phyloP scores from a whole-genome alignment of 129 eudicot genomes.

The Glebionis coronaria region DNA sequence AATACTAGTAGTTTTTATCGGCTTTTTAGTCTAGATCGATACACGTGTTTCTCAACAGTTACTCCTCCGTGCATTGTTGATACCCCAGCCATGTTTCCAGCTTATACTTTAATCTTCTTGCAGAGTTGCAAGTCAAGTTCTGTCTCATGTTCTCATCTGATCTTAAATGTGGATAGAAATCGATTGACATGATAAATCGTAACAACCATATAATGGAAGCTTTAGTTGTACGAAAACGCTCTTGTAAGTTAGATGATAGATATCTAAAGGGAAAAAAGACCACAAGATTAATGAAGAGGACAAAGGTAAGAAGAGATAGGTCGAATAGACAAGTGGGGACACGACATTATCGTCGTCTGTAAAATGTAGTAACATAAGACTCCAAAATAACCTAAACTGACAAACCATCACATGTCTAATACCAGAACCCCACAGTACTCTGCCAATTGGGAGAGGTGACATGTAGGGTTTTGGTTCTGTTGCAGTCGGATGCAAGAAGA shows the following conservation, averaged over 20 bases:
- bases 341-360: slow-evolving; percentile 14
- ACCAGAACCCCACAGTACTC: slow-evolving; percentile 13
- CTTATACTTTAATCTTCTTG: neutral
- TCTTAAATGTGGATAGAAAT: too few relatives aligned
- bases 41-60: neutral
- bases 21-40: too few relatives aligned
- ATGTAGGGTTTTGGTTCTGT: neutral
- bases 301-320: slow-evolving; percentile 1
- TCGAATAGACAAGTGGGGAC: slow-evolving; percentile 26
- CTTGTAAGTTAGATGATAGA: neutral
- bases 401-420: slow-evolving; percentile 16
- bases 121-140: neutral
- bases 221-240: too few relatives aligned
- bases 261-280: neutral
- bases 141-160: neutral
- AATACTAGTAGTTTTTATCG: neutral
- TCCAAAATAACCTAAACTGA: neutral
- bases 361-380: slow-evolving; percentile 15
- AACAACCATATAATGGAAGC: too few relatives aligned
- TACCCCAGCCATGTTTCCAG: neutral
- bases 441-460: slow-evolving; percentile 4
- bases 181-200: too few relatives aligned
- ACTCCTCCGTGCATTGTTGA: neutral
- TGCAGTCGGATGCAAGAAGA: too few relatives aligned
- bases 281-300: neutral